Conservation (phyloP, 2,329 filamentous ascomycete genomes). For the Corynespora cassiicola region DNA sequence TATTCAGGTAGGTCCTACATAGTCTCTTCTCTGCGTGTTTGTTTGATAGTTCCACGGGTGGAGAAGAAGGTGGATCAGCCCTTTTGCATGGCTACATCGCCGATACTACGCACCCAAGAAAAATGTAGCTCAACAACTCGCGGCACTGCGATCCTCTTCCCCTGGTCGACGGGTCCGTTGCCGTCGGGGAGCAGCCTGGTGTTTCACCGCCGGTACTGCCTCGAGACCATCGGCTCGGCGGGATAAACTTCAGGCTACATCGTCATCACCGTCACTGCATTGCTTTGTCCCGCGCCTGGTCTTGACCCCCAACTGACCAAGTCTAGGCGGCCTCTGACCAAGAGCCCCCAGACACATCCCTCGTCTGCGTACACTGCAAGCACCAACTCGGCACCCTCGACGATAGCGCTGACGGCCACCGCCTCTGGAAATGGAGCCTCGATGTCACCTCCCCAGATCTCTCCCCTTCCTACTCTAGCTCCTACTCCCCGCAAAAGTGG, state of each 20-base stretch:
- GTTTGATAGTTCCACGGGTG: slow-evolving; percentile 41
- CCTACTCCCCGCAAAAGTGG: slow-evolving; percentile 47
- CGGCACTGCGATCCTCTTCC: slow-evolving; percentile 34
- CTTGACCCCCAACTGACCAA: slow-evolving; percentile 14
- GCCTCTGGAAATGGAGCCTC: slow-evolving; percentile 59
- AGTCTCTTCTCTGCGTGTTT: not conserved
- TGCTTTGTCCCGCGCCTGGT: slow-evolving; percentile 6
- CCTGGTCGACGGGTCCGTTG: slow-evolving; percentile 34
- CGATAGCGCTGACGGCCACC: slow-evolving; percentile 51
- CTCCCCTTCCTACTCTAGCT: slow-evolving; percentile 7
- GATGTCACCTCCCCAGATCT: slow-evolving; percentile 23
- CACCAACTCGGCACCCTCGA: slow-evolving; percentile 50
- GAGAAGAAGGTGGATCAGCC: slow-evolving; percentile 63
- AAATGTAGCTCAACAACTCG: slow-evolving; percentile 37
- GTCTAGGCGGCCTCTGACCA: slow-evolving; percentile 11
- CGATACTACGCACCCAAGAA: slow-evolving; percentile 68
- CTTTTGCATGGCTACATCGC: slow-evolving; percentile 55
- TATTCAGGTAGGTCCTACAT: slow-evolving; percentile 49
- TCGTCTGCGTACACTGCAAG: slow-evolving; percentile 49
- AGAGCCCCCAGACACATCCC: slow-evolving; percentile 7
- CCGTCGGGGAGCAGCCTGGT: slow-evolving; percentile 34
- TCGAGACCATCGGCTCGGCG: slow-evolving; percentile 38
- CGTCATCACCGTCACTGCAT: slow-evolving; percentile 2
- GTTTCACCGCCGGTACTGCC: slow-evolving; percentile 39
- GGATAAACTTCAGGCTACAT: slow-evolving; percentile 43